These are phyloP conservation scores for Penicillium roqueforti DNA, from an alignment of 495 filamentous ascomycete species.

Conservation along the genomic window DNA sequence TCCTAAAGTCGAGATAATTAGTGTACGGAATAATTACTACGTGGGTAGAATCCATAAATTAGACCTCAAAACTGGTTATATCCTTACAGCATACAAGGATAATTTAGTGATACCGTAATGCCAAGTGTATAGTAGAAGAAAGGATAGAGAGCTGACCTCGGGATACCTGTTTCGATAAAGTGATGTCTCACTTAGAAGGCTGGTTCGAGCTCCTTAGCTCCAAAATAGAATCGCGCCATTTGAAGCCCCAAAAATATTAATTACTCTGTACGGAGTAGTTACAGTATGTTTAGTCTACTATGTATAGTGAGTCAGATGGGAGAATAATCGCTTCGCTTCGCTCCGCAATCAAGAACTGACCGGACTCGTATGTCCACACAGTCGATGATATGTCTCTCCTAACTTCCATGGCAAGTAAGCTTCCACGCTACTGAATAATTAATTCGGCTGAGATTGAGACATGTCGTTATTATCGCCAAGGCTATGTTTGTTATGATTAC, in stretches of 20 bases:
- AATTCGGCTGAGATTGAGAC: neutral
- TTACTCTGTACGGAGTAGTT: too few species aligned
- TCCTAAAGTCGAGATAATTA: neutral
- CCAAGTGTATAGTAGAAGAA: neutral
- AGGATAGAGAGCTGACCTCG: neutral
- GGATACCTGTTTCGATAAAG: neutral
- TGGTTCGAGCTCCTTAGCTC: neutral
- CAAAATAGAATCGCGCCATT: conserved; percentile 8
- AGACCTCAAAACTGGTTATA: neutral
- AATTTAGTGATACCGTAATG: neutral
- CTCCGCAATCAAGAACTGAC: too few species aligned
- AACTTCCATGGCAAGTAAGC: neutral
- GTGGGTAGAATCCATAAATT: too few species aligned
- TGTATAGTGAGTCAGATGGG: neutral
- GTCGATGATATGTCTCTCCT: conserved; percentile 2
- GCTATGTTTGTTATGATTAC: neutral
- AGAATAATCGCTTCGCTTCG: too few species aligned
- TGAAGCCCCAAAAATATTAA: neutral
- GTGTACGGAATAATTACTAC: neutral
- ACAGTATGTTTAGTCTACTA: neutral
- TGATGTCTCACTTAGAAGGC: conserved; percentile 8
- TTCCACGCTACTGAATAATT: neutral
- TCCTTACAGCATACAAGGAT: too few species aligned
- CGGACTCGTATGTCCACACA: conserved; percentile 24
- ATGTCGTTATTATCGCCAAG: neutral